Evolutionary conservation across 1,284 basidiomycete species (phyloP), one percentile per base, ranked within the genome.

Genomic region (Prillingera fragicola): DNA sequence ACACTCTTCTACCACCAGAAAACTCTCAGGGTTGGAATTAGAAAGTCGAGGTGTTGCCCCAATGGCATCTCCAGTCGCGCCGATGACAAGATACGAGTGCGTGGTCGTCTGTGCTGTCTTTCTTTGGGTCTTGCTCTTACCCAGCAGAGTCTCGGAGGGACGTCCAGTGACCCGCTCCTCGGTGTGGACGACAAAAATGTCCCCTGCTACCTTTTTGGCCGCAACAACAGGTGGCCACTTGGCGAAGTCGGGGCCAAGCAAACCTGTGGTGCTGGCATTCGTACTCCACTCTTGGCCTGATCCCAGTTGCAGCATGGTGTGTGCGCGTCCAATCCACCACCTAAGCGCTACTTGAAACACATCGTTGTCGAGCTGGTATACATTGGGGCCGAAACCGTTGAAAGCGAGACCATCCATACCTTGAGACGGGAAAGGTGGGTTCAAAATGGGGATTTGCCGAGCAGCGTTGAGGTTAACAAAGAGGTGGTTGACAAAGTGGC

Each of bases 281-380:
- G 32, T 38, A 32, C 52, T 58, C 61, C 57, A 60, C 7, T 44
- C 52, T 36, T 58, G 44, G 3, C 52, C 57, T 10, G 37, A 43
- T 3, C 60, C 61, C 17, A 56, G 34, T 15, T 54, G 49, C 14
- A 60, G 32, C 15, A 44, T 19, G n/a, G 52, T 51, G 29, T 62
- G 55, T 3, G 60, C 38, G 13, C 62, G 47, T 2, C 53, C 43
- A 21, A 63, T 39, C 52, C 58, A 65, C 43, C 60, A 67, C 5
- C 63, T 52, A 14, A 61, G 5, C 8, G 57, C 55, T 5, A 57
- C 51, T 5, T 24, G n/a, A 33, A 64, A 59, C 1, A 28, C 50
- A 3, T 50, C 48, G n/a, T 38, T 15, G 9, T 31, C 25, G 7
- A n/a, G 14, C 8, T 28, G 24, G 22, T 52, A 62, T 3, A 59